Conservation (phyloP, 2,329 filamentous ascomycete genomes). For the Furcasterigmium furcatum region DNA sequence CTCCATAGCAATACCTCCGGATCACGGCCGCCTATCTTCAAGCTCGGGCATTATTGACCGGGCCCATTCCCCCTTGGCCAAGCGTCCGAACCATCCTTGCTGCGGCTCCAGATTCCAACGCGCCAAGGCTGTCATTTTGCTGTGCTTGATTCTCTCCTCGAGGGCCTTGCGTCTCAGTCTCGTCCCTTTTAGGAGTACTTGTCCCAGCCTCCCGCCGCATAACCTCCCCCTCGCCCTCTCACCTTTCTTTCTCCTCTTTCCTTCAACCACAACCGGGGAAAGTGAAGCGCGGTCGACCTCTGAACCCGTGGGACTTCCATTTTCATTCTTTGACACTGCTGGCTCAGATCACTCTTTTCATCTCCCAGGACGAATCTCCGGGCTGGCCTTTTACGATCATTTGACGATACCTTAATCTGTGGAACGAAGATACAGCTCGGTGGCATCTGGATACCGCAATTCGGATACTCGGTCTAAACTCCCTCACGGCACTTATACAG, state of each 20-base stretch:
- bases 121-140: conserved; percentile 7
- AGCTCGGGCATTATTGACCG: conserved; percentile 1
- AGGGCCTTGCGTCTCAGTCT: conserved; percentile 5
- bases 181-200: conserved; percentile 33
- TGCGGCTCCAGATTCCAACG: conserved; percentile 3
- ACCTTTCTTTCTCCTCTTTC: conserved; percentile 13
- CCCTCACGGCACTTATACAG: conserved; percentile 7
- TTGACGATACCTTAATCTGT: conserved; percentile 6
- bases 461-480: too few relatives aligned
- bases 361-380: conserved; percentile 15
- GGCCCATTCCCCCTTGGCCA: neutral
- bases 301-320: conserved; percentile 32
- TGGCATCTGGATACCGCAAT: neutral
- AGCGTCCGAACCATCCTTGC: conserved; percentile 1
- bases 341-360: conserved; percentile 52
- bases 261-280: neutral
- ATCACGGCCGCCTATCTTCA: conserved; percentile 4
- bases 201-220: conserved; percentile 19
- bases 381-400: conserved; percentile 20
- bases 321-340: conserved; percentile 49
- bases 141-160: conserved; percentile 3
- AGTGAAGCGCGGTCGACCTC: conserved; percentile 15
- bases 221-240: neutral
- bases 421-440: neutral
- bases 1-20: conserved; percentile 7